Evolutionary conservation across 2,329 filamentous ascomycete genomes (phyloP).

Genomic region (Eutypa lata): DNA sequence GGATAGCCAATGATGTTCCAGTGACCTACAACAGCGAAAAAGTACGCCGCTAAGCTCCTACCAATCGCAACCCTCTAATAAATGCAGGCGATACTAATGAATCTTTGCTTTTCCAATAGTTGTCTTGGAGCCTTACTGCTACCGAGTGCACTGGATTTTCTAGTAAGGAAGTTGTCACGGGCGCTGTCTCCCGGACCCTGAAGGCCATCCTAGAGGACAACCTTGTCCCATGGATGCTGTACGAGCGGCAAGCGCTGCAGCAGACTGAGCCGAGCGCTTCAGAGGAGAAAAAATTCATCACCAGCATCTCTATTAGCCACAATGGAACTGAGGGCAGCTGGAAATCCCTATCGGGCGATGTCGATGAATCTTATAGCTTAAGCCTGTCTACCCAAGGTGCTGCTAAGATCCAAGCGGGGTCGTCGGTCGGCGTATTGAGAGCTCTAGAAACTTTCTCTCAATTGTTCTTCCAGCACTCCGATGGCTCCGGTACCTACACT

Average conservation of each 20-base stretch:
- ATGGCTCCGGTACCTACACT: slow-evolving; percentile 61
- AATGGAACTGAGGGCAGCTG: slow-evolving; percentile 54
- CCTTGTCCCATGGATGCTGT: slow-evolving; percentile 77
- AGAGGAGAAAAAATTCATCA: slow-evolving; percentile 47
- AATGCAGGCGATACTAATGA: slow-evolving; percentile 12
- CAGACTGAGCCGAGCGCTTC: slow-evolving; percentile 59
- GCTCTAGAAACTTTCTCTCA: slow-evolving; percentile 77
- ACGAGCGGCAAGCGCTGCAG: slow-evolving; percentile 54
- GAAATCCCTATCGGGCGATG: slow-evolving; percentile 58
- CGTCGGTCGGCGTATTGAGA: slow-evolving; percentile 66
- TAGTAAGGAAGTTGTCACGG: slow-evolving; percentile 53
- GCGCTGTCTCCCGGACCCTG: slow-evolving; percentile 57
- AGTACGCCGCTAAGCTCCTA: slow-evolving; percentile 49
- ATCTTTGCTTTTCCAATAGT: slow-evolving; percentile 38
- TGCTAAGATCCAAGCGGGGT: slow-evolving; percentile 61
- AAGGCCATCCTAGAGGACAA: slow-evolving; percentile 63
- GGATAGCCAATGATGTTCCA: slow-evolving; percentile 48
- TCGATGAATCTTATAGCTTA: slow-evolving; percentile 76
- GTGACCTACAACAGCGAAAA: slow-evolving; percentile 57
- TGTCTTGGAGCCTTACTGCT: slow-evolving; percentile 46
- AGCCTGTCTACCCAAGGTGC: slow-evolving; percentile 55
- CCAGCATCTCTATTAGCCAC: slow-evolving; percentile 60
- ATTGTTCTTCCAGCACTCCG: slow-evolving; percentile 72
- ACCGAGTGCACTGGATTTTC: slow-evolving; percentile 35
- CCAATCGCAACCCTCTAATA: slow-evolving; percentile 16